Conservation (phyloP, 1,284 basidiomycete genomes). For the Neolentinus lepideus region DNA sequence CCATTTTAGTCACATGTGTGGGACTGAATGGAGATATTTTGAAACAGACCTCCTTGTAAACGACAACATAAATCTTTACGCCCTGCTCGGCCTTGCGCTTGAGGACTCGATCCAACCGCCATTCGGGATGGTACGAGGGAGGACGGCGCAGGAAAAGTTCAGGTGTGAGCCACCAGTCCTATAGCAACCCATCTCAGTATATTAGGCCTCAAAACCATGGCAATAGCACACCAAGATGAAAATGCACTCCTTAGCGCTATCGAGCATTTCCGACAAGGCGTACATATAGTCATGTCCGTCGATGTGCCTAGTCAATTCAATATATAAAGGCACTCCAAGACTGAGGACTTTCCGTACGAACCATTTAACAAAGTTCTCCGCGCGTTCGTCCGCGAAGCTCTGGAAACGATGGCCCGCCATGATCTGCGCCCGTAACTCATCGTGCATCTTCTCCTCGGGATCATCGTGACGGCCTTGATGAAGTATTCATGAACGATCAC, state of each 20-base stretch:
- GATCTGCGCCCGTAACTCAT: constrained; percentile 63
- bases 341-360: constrained; percentile 21
- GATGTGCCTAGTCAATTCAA: constrained; percentile 47
- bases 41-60: constrained; percentile 73
- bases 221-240: constrained; percentile 56
- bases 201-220: background rate
- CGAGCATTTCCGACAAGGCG: constrained; percentile 85
- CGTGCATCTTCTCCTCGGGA: constrained; percentile 59
- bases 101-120: constrained; percentile 79
- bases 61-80: constrained; percentile 82
- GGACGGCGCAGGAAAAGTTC: constrained; percentile 90
- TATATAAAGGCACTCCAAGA: background rate
- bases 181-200: background rate
- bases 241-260: constrained; percentile 68
- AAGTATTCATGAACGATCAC: background rate
- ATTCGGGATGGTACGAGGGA: constrained; percentile 75
- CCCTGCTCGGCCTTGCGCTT: constrained; percentile 86
- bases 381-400: constrained; percentile 72
- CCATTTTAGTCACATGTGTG: constrained; percentile 3
- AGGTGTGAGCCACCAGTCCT: constrained; percentile 92
- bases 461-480: constrained; percentile 67
- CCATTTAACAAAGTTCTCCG: constrained; percentile 82
- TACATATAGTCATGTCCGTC: constrained; percentile 94
- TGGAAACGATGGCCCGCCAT: constrained; percentile 76
- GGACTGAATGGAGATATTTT: background rate